Evolutionary conservation across 441 rosid genomes (phyloP).

Genomic region (Capsella rubella): DNA sequence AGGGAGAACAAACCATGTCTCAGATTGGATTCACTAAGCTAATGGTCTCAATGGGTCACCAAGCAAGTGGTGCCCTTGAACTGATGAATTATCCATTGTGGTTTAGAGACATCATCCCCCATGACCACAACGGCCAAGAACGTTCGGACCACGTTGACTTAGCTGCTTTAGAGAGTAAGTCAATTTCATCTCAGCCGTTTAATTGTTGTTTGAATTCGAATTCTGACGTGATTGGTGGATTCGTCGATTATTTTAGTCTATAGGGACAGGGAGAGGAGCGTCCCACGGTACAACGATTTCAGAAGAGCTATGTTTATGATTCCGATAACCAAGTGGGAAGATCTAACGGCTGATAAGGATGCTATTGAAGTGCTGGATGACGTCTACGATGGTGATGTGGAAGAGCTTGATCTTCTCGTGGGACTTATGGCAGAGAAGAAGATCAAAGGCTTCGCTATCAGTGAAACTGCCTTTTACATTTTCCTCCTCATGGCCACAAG

Average conservation of each 20-base stretch:
- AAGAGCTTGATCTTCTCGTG: constrained; percentile 65
- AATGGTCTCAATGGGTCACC: constrained; percentile 85
- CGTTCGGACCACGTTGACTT: constrained; percentile 62
- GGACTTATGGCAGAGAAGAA: constrained; percentile 82
- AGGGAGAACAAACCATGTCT: constrained; percentile 56
- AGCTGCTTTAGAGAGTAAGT: constrained; percentile 70
- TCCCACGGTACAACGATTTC: constrained; percentile 74
- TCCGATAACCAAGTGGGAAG: constrained; percentile 72
- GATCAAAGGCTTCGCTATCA: constrained; percentile 76
- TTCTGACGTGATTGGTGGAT: not conserved
- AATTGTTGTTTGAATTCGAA: not conserved
- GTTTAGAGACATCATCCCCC: constrained; percentile 59
- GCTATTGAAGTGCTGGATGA: constrained; percentile 54
- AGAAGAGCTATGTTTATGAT: constrained; percentile 58
- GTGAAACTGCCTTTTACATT: constrained; percentile 70
- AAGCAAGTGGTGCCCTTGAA: constrained; percentile 69
- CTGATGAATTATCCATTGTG: constrained; percentile 81
- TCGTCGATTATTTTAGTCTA: constrained; percentile 50
- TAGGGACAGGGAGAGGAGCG: constrained; percentile 73
- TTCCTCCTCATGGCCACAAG: constrained; percentile 69
- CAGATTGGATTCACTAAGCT: constrained; percentile 57
- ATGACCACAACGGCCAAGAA: constrained; percentile 60
- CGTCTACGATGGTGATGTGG: constrained; percentile 68
- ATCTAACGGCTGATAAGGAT: constrained; percentile 67
- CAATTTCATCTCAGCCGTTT: constrained; percentile 4